phyloP scores from a whole-genome alignment of 2,329 filamentous ascomycete species.

The Amesomyces nigricolor region DNA sequence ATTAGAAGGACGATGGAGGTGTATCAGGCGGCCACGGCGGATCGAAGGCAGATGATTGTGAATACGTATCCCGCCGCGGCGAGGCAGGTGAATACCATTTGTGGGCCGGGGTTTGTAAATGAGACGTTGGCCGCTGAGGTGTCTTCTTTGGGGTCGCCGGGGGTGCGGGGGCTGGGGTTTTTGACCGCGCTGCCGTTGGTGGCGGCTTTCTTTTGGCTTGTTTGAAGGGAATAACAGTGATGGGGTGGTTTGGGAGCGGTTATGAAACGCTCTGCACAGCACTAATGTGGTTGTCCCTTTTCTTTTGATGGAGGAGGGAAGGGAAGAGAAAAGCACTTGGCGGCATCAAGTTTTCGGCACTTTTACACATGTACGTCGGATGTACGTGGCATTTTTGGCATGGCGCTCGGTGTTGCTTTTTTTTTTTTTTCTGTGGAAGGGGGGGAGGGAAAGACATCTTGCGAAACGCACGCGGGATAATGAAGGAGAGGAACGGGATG shows the following conservation, averaged over 20 bases:
- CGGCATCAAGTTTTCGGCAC: too few species aligned
- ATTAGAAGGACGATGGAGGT: constrained; percentile 75
- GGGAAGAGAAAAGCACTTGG: too few species aligned
- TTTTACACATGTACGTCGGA: too few species aligned
- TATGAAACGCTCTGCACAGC: too few species aligned
- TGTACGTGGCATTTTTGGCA: too few species aligned
- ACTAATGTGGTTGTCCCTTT: neutral
- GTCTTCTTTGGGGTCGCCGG: constrained; percentile 18
- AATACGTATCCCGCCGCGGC: constrained; percentile 68
- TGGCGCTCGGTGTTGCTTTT: too few species aligned
- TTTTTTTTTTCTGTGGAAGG: too few species aligned
- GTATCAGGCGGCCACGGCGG: constrained; percentile 63
- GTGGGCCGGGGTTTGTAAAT: constrained; percentile 54
- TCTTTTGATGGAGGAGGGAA: neutral
- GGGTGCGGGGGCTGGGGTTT: neutral
- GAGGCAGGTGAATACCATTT: constrained; percentile 62
- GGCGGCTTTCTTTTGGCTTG: neutral
- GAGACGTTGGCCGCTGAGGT: constrained; percentile 42
- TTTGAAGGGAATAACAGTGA: neutral
- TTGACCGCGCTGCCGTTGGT: neutral
- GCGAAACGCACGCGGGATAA: too few species aligned
- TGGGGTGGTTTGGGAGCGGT: too few species aligned
- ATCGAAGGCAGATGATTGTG: constrained; percentile 61
- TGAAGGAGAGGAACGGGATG: too few species aligned
- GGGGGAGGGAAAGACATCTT: too few species aligned